Evolutionary conservation across 2,329 filamentous ascomycete species (phyloP).

Genomic region (Xylariales sp.): DNA sequence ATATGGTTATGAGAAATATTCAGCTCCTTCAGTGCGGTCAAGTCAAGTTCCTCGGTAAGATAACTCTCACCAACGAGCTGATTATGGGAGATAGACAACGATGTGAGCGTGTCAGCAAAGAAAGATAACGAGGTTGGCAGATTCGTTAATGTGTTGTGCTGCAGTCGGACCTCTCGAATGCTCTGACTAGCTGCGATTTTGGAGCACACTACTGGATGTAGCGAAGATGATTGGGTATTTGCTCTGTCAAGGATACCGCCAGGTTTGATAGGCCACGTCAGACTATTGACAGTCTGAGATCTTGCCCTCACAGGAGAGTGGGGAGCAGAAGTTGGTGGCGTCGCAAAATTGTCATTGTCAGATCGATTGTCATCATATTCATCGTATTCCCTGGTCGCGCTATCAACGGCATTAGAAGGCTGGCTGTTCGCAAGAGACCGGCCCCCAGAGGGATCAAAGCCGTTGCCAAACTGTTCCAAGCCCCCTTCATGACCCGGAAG

Average conservation of each 20-base stretch:
- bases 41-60: conserved; percentile 59
- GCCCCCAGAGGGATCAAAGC: conserved; percentile 20
- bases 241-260: conserved; percentile 68
- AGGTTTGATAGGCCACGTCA: conserved; percentile 50
- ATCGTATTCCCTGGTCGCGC: conserved; percentile 12
- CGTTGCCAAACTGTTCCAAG: conserved; percentile 21
- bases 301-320: conserved; percentile 45
- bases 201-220: conserved; percentile 54
- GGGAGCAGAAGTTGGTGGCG: conserved; percentile 50
- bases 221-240: conserved; percentile 56
- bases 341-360: conserved; percentile 53
- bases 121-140: conserved; percentile 69
- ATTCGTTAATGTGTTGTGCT: conserved; percentile 68
- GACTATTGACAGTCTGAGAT: conserved; percentile 41
- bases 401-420: conserved; percentile 16
- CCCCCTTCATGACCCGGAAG: conserved; percentile 27
- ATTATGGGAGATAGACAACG: conserved; percentile 73
- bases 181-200: conserved; percentile 48
- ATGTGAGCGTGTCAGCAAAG: conserved; percentile 65
- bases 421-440: conserved; percentile 17
- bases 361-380: conserved; percentile 41
- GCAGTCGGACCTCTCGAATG: conserved; percentile 59
- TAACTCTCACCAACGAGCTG: conserved; percentile 61
- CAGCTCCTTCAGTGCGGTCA: conserved; percentile 72
- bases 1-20: conserved; percentile 73